Base-by-base conservation (phyloP, 345 rosid species). In the Passiflora organensis region DNA sequence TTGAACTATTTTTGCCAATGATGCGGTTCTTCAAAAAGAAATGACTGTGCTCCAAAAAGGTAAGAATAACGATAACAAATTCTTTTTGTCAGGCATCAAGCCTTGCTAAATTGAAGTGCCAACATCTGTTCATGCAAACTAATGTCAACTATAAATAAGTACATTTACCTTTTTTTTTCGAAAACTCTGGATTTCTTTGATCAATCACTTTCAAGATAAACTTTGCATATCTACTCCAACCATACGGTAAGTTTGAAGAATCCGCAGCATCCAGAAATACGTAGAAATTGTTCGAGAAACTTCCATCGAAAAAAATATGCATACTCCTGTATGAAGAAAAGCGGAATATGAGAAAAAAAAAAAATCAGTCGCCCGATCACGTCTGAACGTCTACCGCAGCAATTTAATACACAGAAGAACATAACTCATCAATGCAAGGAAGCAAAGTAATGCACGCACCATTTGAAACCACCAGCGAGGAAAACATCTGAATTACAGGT, bases 221-320 rank as follows among this genome's bases (percentile, higher is more conserved):
- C 19, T 43, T 13, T 10, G 69, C 72, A 12, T 55, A 21, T 51
- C 72, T 63, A 36, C 54, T 62, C 69, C 76, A 72, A 2, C 69
- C 69, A 3, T 14, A 1, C 15, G 72, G 76, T 48, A 72, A 55
- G 15, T 21, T 54, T 8, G n/a, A 8, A 3, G 76, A 17, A 55
- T 67, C 69, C 18, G 69, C 62, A 13, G 41, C 65, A 6, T 54
- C 76, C 37, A 72, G 32, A 11, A 53, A 67, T 14, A 72, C 44
- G 1, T 69, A 63, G 45, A 67, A 51, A 38, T 32, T 9, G 2
- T 67, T 66, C 21, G 15, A 43, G 9, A 19, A 49, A 51, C 55
- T 67, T 49, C 72, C 72, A 42, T 63, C 67, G 11, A 72, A 69
- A 28, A 24, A 67, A 19, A 67, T 13, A 50, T 28, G 24, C 39